Base-by-base conservation (phyloP, 805 yeast species). In the Wickerhamomyces mucosus region DNA sequence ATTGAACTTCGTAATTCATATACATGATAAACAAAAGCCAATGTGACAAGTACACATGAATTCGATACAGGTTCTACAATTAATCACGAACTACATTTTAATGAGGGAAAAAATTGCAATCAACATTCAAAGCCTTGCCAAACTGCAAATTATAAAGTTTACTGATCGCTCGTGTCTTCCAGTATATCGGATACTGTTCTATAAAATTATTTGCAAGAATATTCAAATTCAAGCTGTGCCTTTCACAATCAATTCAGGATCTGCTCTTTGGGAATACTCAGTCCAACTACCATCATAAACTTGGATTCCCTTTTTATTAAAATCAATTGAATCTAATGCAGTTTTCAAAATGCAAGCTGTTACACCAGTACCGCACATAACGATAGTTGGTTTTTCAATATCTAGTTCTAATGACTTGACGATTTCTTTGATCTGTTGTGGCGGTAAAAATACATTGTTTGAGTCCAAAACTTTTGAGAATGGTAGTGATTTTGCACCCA, bases 301-400 rank as follows among this genome's bases (percentile, higher is more conserved):
- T 24, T 67, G 66, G 11, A 78, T 59, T 14, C 64, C 67, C 5
- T 53, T 54, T 7, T 63, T 50, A 25, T 60, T 53, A 19, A 63
- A 58, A 0, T 74, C 75, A 9, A 70, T 63, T n/a, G 59, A 48
- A 35, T 74, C 76, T 26, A 81, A 52, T 2, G 94, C 97, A 7
- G 79, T 61, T 55, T 82, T 79, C 28, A 89, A 67, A 25, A 92
- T 75, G 40, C 89, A 84, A 1, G 96, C 97, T 9, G 96, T 78
- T 29, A 92, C 96, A 28, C 97, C 98, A 1, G 96, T 79, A 18
- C 97, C 98, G 53, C 98, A 92, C 83, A 83, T 75, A 24, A 80
- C 81, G 30, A 92, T 74, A 14, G 82, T 74, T 10, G 84, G 88
- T 46, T 79, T 78, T 13, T 63, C 55, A 4, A 52, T 49, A 36